A percentile compares a stretch with the other conserved stretches of the same genome.
phyloP scores from a whole-genome alignment of 139 green algal genomes.

The Pseudopediastrum boryanum region DNA sequence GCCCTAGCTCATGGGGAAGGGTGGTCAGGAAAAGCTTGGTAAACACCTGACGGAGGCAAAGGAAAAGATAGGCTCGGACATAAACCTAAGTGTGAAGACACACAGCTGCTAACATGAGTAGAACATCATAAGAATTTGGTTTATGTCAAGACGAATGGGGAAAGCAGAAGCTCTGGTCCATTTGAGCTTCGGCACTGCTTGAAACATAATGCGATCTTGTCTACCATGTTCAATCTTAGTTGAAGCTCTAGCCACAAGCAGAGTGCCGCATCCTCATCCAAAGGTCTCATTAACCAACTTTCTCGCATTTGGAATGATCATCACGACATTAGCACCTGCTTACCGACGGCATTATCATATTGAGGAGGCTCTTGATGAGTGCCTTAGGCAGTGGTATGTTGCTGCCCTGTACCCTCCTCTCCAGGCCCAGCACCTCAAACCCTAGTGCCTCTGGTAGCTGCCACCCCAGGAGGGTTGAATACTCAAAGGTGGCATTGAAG shows the following conservation, averaged over 20 bases:
- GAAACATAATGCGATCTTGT: not conserved
- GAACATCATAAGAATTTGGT: not conserved
- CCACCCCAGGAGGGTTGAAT: slow-evolving; percentile 39
- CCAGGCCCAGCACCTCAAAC: slow-evolving; percentile 64
- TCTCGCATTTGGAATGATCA: not conserved
- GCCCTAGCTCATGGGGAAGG: slow-evolving; percentile 64
- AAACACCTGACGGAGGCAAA: slow-evolving; percentile 46
- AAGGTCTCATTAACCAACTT: too few species aligned
- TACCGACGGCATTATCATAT: slow-evolving; percentile 52
- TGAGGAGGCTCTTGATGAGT: slow-evolving; percentile 54
- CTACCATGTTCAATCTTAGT: not conserved
- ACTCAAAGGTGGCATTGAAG: slow-evolving; percentile 51
- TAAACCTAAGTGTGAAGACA: slow-evolving; percentile 35
- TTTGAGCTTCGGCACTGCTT: not conserved
- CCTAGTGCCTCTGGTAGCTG: slow-evolving; percentile 2
- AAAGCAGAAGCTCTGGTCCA: not conserved
- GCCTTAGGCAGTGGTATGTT: slow-evolving; percentile 68
- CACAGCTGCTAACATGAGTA: not conserved
- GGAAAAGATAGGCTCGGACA: too few species aligned
- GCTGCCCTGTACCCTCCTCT: slow-evolving; percentile 29
- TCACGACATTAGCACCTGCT: slow-evolving; percentile 24
- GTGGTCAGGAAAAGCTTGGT: slow-evolving; percentile 45
- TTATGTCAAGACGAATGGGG: not conserved
- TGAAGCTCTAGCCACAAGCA: too few species aligned
- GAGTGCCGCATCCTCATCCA: too few species aligned